phyloP scores from a whole-genome alignment of 1,284 basidiomycete species.

The Cutaneotrichosporon mucoides region DNA sequence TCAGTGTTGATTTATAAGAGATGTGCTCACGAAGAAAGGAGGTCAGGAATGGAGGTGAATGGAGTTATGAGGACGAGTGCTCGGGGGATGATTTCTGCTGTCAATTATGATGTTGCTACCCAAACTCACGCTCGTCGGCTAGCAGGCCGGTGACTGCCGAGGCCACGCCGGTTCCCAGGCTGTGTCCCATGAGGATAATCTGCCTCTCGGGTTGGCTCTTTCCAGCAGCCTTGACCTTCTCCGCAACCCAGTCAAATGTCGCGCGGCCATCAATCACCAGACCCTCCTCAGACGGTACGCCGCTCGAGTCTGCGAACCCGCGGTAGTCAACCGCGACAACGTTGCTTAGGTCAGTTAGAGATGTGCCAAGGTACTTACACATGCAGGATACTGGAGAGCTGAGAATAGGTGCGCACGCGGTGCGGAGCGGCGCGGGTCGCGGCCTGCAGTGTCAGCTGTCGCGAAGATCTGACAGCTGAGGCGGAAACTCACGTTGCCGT shows the following conservation, averaged over 20 bases:
- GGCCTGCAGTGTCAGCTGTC: constrained; percentile 9
- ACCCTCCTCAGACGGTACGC: constrained; percentile 69
- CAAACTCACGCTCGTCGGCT: constrained; percentile 33
- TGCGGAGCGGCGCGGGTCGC: constrained; percentile 14
- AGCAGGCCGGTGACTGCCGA: constrained; percentile 46
- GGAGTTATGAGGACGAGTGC: constrained; percentile 44
- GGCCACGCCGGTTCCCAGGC: constrained; percentile 80
- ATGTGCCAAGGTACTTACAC: constrained; percentile 16
- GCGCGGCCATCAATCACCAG: constrained; percentile 70
- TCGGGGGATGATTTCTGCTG: constrained; percentile 29
- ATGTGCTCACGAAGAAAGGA: constrained; percentile 30
- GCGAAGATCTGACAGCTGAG: background rate
- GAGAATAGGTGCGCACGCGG: constrained; percentile 6
- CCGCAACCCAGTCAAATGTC: constrained; percentile 72
- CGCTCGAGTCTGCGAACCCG: constrained; percentile 83
- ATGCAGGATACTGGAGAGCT: constrained; percentile 19
- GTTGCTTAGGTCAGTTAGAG: constrained; percentile 53
- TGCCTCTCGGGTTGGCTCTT: constrained; percentile 7
- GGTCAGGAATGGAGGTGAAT: constrained; percentile 38
- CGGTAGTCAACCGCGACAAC: constrained; percentile 83
- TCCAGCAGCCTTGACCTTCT: constrained; percentile 6
- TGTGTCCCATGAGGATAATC: constrained; percentile 62
- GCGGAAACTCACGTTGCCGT: constrained; percentile 64
- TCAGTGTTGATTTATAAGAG: background rate
- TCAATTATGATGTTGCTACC: background rate